Evolutionary conservation across 768 basidiomycete genomes (phyloP).

Genomic region (Lactarius deliciosus): DNA sequence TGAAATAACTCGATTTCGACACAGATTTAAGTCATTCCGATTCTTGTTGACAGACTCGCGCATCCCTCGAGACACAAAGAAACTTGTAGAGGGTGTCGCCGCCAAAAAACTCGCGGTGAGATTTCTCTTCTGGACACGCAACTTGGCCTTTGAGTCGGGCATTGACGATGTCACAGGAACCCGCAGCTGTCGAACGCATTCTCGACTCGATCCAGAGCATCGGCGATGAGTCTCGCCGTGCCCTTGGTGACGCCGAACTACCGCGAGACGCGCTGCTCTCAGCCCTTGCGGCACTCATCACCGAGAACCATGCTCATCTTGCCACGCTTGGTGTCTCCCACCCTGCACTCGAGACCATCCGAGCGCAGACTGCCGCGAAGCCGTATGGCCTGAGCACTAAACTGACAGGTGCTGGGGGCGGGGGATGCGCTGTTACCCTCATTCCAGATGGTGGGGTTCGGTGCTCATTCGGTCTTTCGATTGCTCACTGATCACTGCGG

Average conservation of each 20-base stretch:
- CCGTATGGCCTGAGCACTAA: slow-evolving; percentile 84
- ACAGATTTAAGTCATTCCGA: slow-evolving; percentile 84
- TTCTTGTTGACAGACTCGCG: slow-evolving; percentile 93
- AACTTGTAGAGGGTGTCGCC: slow-evolving; percentile 87
- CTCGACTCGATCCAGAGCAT: slow-evolving; percentile 81
- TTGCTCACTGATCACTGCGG: slow-evolving; percentile 2
- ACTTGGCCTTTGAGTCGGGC: slow-evolving; percentile 4
- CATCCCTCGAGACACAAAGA: slow-evolving; percentile 92
- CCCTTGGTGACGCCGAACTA: slow-evolving; percentile 71
- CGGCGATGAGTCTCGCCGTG: slow-evolving; percentile 75
- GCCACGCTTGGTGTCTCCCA: slow-evolving; percentile 89
- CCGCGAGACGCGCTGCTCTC: slow-evolving; percentile 63
- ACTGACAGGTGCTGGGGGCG: slow-evolving; percentile 96
- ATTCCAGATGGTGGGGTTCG: slow-evolving; percentile 79
- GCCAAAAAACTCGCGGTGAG: slow-evolving; percentile 62
- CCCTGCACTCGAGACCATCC: slow-evolving; percentile 79
- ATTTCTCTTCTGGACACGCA: slow-evolving; percentile 10
- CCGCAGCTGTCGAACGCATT: slow-evolving; percentile 77
- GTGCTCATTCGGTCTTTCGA: slow-evolving; percentile 24
- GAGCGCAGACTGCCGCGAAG: slow-evolving; percentile 57
- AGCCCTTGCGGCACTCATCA: slow-evolving; percentile 76
- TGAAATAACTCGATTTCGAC: slow-evolving; percentile 22
- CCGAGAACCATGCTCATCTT: slow-evolving; percentile 87
- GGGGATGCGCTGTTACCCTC: slow-evolving; percentile 95
- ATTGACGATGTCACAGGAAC: slow-evolving; percentile 52